Conservation (phyloP, 192 early-diverging fungal species). For the Allomyces javanicus region DNA sequence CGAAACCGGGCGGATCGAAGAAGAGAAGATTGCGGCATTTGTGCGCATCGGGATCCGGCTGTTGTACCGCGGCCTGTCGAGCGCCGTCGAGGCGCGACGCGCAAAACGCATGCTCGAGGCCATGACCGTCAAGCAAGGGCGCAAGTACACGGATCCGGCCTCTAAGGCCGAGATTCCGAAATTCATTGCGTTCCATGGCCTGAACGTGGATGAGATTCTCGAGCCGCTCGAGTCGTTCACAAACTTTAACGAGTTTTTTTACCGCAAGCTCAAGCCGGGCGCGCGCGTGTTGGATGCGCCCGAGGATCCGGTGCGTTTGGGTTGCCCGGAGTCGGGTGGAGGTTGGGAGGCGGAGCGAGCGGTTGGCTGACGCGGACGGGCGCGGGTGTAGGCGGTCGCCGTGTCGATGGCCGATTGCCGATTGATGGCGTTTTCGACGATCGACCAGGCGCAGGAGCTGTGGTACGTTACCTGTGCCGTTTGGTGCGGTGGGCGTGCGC, state of each 20-base stretch:
- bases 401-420: constrained; percentile 61
- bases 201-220: constrained; percentile 43
- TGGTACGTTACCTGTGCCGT: constrained; percentile 12
- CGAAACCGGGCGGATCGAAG: constrained; percentile 36
- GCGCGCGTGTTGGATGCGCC: constrained; percentile 22
- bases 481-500: not conserved
- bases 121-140: constrained; percentile 46
- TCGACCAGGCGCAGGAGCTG: constrained; percentile 39
- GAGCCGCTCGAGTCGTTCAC: constrained; percentile 44
- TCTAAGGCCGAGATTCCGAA: constrained; percentile 40
- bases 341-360: too few relatives aligned
- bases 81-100: not conserved
- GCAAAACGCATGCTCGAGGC: constrained; percentile 15
- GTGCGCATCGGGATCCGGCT: constrained; percentile 16
- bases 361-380: too few relatives aligned
- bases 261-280: constrained; percentile 49
- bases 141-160: constrained; percentile 41
- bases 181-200: constrained; percentile 51
- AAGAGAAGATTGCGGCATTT: constrained; percentile 62
- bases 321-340: too few relatives aligned
- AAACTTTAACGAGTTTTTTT: constrained; percentile 75
- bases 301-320: not conserved
- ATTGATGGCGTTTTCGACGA: constrained; percentile 39
- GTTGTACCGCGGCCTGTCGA: not conserved
- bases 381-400: constrained; percentile 11